Percentiles rank a stretch among this genome's conserved stretches.
These are phyloP conservation scores for Oxalis stricta DNA, from an alignment of 441 rosid species.

Conservation along the genomic window DNA sequence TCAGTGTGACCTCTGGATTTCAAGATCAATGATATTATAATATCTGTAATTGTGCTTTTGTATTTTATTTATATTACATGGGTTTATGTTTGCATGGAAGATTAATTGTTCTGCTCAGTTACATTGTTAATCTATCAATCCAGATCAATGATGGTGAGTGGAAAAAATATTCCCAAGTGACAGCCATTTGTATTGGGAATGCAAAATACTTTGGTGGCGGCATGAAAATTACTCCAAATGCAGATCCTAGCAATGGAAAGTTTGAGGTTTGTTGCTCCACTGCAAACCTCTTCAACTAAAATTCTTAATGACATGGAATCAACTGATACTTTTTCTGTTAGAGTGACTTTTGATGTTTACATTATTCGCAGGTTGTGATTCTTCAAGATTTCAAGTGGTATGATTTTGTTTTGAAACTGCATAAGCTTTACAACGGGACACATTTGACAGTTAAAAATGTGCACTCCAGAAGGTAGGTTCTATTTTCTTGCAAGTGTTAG, in stretches of 20 bases:
- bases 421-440: constrained; percentile 69
- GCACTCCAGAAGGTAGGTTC: constrained; percentile 51
- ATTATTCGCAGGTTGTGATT: constrained; percentile 52
- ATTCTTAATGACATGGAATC: neutral
- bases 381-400: constrained; percentile 94
- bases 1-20: no score
- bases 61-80: neutral
- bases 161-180: constrained; percentile 62
- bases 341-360: constrained; percentile 7
- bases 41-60: neutral
- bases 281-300: neutral
- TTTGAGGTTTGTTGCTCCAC: constrained; percentile 40
- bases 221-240: constrained; percentile 93
- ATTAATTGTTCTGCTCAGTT: neutral
- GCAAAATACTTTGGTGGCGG: constrained; percentile 96
- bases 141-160: constrained; percentile 80
- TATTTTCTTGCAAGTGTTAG: neutral
- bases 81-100: neutral
- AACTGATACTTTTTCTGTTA: neutral
- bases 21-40: neutral
- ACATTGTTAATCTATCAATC: constrained; percentile 6
- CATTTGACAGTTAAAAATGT: constrained; percentile 68
- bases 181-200: constrained; percentile 86
- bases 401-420: constrained; percentile 65
- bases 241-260: constrained; percentile 58